Evolutionary conservation across 2,329 filamentous ascomycete species (phyloP).

Genomic region (Domatiomyces catenatus): DNA sequence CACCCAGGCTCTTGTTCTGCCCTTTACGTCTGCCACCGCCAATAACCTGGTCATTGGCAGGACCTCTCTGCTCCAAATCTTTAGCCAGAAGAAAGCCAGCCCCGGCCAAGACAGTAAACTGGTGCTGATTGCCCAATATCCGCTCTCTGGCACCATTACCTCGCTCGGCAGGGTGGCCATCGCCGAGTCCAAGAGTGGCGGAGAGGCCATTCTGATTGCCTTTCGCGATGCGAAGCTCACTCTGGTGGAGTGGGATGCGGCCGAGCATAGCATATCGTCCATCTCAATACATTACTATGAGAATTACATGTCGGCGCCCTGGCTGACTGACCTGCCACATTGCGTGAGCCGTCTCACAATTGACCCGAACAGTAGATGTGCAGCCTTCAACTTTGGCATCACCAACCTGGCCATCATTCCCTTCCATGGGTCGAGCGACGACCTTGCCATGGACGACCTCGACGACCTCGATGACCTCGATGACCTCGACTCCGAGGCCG

Average conservation of each 20-base stretch:
- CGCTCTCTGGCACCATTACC: constrained; percentile 68
- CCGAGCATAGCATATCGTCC: constrained; percentile 62
- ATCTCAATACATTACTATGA: constrained; percentile 97
- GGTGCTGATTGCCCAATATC: constrained; percentile 69
- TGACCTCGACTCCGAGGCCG: constrained; percentile 58
- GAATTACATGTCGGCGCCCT: constrained; percentile 77
- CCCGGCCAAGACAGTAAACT: constrained; percentile 52
- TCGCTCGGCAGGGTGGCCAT: constrained; percentile 66
- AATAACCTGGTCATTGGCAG: constrained; percentile 83
- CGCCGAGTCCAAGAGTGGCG: constrained; percentile 57
- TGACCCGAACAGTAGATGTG: constrained; percentile 84
- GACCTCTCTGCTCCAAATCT: constrained; percentile 85
- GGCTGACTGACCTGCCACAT: constrained; percentile 58
- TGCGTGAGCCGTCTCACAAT: constrained; percentile 71
- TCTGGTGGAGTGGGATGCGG: constrained; percentile 83
- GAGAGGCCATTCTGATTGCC: constrained; percentile 67
- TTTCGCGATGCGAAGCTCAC: constrained; percentile 87
- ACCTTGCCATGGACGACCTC: constrained; percentile 60
- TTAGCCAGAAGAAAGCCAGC: constrained; percentile 50
- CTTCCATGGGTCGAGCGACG: constrained; percentile 72
- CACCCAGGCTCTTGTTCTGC: constrained; percentile 66
- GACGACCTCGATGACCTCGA: constrained; percentile 55
- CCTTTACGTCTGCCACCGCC: constrained; percentile 59
- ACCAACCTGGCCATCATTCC: constrained; percentile 86
- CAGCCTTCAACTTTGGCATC: constrained; percentile 79